Evolutionary conservation across 192 early-diverging fungal genomes (phyloP).

Genomic region (Phlyctochytrium bullatum): DNA sequence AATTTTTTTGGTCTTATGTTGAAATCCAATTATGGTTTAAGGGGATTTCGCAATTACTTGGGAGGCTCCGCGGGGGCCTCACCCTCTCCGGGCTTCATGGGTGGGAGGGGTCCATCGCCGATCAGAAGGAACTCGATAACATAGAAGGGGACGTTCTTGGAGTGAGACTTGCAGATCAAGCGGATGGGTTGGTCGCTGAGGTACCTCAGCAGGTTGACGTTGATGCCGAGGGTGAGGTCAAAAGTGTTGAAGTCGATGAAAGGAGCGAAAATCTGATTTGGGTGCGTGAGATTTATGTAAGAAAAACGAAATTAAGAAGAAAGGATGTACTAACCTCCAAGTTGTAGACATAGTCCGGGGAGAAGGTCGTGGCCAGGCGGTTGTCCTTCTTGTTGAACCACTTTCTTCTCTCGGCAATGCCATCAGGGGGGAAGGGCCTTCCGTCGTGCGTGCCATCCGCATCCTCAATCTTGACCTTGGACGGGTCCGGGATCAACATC

Average conservation of each 20-base stretch:
- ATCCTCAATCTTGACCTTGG: constrained; percentile 15
- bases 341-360: constrained; percentile 68
- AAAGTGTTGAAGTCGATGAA: constrained; percentile 57
- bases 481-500: constrained; percentile 28
- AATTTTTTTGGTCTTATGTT: too few species aligned
- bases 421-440: constrained; percentile 38
- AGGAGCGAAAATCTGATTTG: constrained; percentile 64
- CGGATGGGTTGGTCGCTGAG: constrained; percentile 66
- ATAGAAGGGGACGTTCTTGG: constrained; percentile 61
- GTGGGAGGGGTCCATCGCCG: constrained; percentile 12
- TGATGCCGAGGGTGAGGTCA: constrained; percentile 50
- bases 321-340: constrained; percentile 57
- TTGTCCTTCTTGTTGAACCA: constrained; percentile 51
- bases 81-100: constrained; percentile 1
- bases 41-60: too few species aligned
- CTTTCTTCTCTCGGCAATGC: constrained; percentile 46
- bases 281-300: too few species aligned
- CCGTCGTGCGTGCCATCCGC: constrained; percentile 37
- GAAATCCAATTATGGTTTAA: too few species aligned
- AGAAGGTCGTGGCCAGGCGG: constrained; percentile 47
- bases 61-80: not conserved
- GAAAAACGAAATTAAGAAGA: constrained; percentile 3
- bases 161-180: constrained; percentile 65
- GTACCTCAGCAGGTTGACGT: constrained; percentile 44
- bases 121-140: constrained; percentile 65